Conservation (phyloP, 2,329 filamentous ascomycete genomes). For the Talaromyces sp. region DNA sequence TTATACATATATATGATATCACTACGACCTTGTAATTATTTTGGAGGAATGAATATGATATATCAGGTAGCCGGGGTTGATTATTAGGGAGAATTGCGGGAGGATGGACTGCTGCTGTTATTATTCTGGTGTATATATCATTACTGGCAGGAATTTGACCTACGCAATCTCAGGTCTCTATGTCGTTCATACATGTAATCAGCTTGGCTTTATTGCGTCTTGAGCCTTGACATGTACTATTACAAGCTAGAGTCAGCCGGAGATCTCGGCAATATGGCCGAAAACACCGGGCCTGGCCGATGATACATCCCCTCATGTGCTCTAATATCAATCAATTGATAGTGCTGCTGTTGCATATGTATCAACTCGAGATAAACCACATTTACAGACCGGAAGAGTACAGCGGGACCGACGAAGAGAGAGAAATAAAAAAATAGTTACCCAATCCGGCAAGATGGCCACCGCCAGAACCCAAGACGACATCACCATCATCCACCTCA, state of each 20-base stretch:
- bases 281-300: not conserved
- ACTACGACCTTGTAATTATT: not conserved
- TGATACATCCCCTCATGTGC: not conserved
- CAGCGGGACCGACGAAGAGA: not conserved
- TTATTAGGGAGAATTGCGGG: not conserved
- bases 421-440: not conserved
- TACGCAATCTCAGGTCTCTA: not conserved
- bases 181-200: too few species aligned
- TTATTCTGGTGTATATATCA: slow-evolving; percentile 1
- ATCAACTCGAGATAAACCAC: not conserved
- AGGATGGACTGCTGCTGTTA: not conserved
- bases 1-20: not conserved
- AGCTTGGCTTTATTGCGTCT: not conserved
- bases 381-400: not conserved
- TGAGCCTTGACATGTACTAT: too few species aligned
- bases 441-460: slow-evolving; percentile 2
- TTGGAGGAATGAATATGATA: not conserved
- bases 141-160: not conserved
- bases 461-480: slow-evolving; percentile 6
- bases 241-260: not conserved
- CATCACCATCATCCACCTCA: slow-evolving; percentile 10
- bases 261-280: not conserved
- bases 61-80: not conserved
- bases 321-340: too few species aligned
- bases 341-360: not conserved